Conservation (phyloP, 805 yeast genomes). For the Candida broadrunensis region DNA sequence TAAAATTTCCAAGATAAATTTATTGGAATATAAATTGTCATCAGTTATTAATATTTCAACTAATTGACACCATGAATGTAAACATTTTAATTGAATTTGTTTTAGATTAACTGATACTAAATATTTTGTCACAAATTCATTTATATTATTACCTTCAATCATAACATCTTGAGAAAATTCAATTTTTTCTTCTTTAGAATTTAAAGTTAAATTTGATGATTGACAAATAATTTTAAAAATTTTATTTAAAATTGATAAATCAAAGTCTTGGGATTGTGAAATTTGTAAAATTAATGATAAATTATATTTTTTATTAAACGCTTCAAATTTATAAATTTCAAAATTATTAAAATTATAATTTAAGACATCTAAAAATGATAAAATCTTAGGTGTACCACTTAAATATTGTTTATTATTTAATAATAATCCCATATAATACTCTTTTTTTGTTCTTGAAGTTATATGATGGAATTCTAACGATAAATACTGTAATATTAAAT, state of each 20-base stretch:
- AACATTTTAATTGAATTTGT: constrained; percentile 53
- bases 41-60: constrained; percentile 72
- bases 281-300: constrained; percentile 36
- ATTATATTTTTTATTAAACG: constrained; percentile 23
- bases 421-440: constrained; percentile 50
- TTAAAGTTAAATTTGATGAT: constrained; percentile 13
- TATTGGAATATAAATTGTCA: constrained; percentile 42
- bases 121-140: constrained; percentile 42
- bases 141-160: constrained; percentile 22
- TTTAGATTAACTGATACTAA: constrained; percentile 47
- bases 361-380: constrained; percentile 68
- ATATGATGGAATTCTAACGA: constrained; percentile 71
- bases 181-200: constrained; percentile 16
- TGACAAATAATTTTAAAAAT: constrained; percentile 19
- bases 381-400: constrained; percentile 62
- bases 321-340: constrained; percentile 36
- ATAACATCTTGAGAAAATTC: constrained; percentile 24
- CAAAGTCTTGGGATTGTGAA: constrained; percentile 32
- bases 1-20: constrained; percentile 72
- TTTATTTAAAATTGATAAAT: constrained; percentile 33
- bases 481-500: constrained; percentile 59
- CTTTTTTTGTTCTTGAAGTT: constrained; percentile 49
- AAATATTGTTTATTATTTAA: constrained; percentile 49
- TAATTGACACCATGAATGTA: constrained; percentile 82
- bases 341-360: constrained; percentile 51